Conservation (phyloP, 2,329 filamentous ascomycete species). For the Phoma sp. region DNA sequence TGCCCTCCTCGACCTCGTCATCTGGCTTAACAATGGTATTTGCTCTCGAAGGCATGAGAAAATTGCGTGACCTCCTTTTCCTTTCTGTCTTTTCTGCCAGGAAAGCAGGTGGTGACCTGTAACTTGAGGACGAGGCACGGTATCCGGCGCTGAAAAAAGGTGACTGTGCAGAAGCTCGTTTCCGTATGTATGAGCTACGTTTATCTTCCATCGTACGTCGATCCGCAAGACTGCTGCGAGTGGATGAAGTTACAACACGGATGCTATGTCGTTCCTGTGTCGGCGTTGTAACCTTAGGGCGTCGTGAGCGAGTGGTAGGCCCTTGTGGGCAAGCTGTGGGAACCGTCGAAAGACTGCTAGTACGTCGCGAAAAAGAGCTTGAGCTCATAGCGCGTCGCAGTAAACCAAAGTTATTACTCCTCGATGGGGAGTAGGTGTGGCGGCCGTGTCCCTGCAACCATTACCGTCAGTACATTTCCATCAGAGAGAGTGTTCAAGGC, state of each 20-base stretch:
- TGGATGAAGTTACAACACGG: conserved; percentile 44
- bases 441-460: conserved; percentile 30
- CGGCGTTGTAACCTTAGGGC: conserved; percentile 35
- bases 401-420: conserved; percentile 34
- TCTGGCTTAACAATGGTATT: conserved; percentile 26
- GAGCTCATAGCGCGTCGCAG: conserved; percentile 41
- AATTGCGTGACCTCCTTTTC: conserved; percentile 9
- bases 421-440: conserved; percentile 36
- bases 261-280: conserved; percentile 49
- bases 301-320: conserved; percentile 28
- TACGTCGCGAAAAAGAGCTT: conserved; percentile 46
- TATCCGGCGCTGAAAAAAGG: conserved; percentile 49
- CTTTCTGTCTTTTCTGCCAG: conserved; percentile 21
- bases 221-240: conserved; percentile 45
- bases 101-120: conserved; percentile 31
- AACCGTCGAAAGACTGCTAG: conserved; percentile 49
- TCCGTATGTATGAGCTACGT: conserved; percentile 51
- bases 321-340: conserved; percentile 48
- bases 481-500: background rate
- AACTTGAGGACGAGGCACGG: conserved; percentile 41
- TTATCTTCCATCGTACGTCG: conserved; percentile 48
- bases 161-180: conserved; percentile 47
- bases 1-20: conserved; percentile 24
- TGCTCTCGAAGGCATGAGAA: conserved; percentile 13
- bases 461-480: background rate